Conservation (phyloP, 2,329 filamentous ascomycete species). For the Metarhizium sp. region DNA sequence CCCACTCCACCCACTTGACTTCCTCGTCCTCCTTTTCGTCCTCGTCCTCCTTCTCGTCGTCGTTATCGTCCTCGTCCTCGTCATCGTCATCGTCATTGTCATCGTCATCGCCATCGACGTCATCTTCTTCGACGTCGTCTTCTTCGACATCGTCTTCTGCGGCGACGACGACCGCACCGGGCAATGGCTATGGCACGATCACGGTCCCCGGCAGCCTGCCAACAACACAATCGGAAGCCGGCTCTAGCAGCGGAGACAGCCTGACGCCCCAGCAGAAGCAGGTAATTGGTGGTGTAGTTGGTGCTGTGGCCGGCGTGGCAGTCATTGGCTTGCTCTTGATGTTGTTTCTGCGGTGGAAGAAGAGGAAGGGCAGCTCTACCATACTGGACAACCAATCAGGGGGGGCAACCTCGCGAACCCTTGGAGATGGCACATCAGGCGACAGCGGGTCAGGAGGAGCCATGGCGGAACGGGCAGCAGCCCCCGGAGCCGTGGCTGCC, state of each 20-base stretch:
- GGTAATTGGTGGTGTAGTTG: conserved; percentile 48
- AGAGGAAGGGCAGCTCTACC: conserved; percentile 33
- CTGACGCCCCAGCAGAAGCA: conserved; percentile 25
- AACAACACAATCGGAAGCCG: conserved; percentile 1
- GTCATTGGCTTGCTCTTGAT: conserved; percentile 45
- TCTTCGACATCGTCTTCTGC: too few species aligned
- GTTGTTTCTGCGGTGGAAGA: conserved; percentile 46
- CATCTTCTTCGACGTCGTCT: too few species aligned
- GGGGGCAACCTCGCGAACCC: conserved; percentile 8
- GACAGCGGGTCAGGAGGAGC: conserved; percentile 14
- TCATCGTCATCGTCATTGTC: neutral
- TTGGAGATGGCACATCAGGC: conserved; percentile 11
- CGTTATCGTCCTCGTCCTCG: neutral
- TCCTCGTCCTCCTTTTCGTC: neutral
- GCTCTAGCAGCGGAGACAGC: conserved; percentile 12
- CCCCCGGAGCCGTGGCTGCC: conserved; percentile 31
- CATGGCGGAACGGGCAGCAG: conserved; percentile 38
- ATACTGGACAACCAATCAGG: conserved; percentile 30
- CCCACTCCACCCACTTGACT: neutral
- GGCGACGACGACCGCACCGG: neutral
- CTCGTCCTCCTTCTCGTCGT: neutral
- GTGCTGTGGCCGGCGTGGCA: conserved; percentile 48
- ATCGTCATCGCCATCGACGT: too few species aligned
- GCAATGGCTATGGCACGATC: neutral
- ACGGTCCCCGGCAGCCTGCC: neutral